Conservation (phyloP, 2,329 filamentous ascomycete genomes). For the Scopulariopsis brevicaulis region DNA sequence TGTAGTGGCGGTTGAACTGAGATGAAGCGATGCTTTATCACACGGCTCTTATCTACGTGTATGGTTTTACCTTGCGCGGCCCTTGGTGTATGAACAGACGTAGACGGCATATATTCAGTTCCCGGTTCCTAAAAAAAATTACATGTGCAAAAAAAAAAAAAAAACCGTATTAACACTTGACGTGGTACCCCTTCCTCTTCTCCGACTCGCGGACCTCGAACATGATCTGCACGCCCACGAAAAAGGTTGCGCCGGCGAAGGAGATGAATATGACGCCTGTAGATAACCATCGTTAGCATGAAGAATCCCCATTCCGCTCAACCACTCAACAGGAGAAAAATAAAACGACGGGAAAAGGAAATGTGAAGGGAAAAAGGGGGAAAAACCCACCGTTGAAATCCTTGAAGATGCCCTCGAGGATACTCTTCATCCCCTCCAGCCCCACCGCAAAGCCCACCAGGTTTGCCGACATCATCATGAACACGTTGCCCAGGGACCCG, state of each 20-base stretch:
- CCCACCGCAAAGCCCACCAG: constrained; percentile 92
- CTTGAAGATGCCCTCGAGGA: constrained; percentile 64
- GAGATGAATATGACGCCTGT: constrained; percentile 61
- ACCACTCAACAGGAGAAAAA: neutral
- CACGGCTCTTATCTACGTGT: too few species aligned
- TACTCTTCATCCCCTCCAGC: constrained; percentile 69
- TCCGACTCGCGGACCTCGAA: constrained; percentile 88
- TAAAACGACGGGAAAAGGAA: constrained; percentile 6
- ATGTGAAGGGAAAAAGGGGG: constrained; percentile 7
- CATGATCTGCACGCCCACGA: constrained; percentile 86
- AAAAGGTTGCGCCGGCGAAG: constrained; percentile 61
- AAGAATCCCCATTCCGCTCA: neutral
- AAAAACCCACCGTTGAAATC: constrained; percentile 52
- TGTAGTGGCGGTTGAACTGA: too few species aligned
- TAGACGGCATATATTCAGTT: neutral
- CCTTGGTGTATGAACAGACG: too few species aligned
- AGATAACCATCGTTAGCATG: constrained; percentile 11
- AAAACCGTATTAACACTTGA: constrained; percentile 56
- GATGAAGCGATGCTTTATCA: too few species aligned
- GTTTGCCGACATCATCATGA: constrained; percentile 96
- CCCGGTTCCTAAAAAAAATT: neutral
- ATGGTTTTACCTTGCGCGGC: too few species aligned
- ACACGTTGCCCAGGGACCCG: constrained; percentile 70
- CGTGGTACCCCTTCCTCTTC: constrained; percentile 64
- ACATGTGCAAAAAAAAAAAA: neutral